Evolutionary conservation across 2,329 filamentous ascomycete species (phyloP), one percentile per base, ranked within the genome.

Genomic region (Orbilia ellipsospora): DNA sequence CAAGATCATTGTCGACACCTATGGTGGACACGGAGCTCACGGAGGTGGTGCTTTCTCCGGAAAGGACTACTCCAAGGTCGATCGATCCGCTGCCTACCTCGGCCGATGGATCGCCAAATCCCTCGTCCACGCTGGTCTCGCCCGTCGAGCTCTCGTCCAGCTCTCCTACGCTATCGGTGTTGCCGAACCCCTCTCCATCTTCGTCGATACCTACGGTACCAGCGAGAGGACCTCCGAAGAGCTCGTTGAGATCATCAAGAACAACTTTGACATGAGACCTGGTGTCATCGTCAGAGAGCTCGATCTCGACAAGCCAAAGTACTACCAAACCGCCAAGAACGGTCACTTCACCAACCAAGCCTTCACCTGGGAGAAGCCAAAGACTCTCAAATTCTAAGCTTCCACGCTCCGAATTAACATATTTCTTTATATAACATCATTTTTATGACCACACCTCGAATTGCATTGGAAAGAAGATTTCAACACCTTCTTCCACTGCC

Each of bases 11-110:
- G 95, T 99, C 84, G 95, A 99, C 87, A 98, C 95, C 84, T 99
- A 99, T 87, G 95, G 95, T 87, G 95, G 95, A 82, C 98, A 95
- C 95, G 95, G 95, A 87, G 95, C 95, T 81, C 95, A 99, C 88
- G 95, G 95, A 88, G 95, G 95, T 88, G 95, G 95, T 91, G 95
- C 95, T 84, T 99, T 99, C 92, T 98, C 95, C 82, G 95, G 95
- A 82, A 99, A 99, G 91, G 95, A 99, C 85, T 99, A 97, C 90
- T 97, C 93, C 89, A 99, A 99, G 90, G 95, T 99, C 85, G 95
- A 99, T 84, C 92, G 95, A 81, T 98, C 95, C 64, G 95, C 95
- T 80, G 95, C 95, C 82, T 99, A 99, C 87, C 90, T 98, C 80
- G 94, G 89, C 80, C 93, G 95, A 84, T 99, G 95, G 95, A 94